Evolutionary conservation across 2,329 filamentous ascomycete genomes (phyloP).

Genomic region (Sclerotinia minor): DNA sequence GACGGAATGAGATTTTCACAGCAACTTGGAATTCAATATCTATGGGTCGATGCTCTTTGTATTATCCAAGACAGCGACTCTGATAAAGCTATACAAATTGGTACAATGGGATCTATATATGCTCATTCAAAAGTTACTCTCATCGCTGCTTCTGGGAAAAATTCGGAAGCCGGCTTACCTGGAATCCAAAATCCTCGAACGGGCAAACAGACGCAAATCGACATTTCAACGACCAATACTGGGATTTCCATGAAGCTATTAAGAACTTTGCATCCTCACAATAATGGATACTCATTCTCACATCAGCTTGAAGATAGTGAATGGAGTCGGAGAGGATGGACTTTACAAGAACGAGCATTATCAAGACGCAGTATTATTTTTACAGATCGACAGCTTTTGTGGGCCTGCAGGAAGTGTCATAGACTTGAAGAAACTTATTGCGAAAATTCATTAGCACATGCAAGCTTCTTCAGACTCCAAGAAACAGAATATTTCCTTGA

Average conservation of each 20-base stretch:
- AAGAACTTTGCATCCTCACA: background rate
- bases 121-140: conserved; percentile 21
- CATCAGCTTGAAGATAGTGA: background rate
- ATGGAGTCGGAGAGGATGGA: conserved; percentile 31
- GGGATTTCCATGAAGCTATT: background rate
- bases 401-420: conserved; percentile 33
- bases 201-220: background rate
- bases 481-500: conserved; percentile 3
- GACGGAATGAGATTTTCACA: conserved; percentile 26
- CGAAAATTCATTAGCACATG: conserved; percentile 5
- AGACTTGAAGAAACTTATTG: conserved; percentile 13
- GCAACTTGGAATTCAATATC: conserved; percentile 23
- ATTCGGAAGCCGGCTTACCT: background rate
- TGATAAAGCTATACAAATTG: conserved; percentile 24
- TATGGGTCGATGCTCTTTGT: conserved; percentile 31
- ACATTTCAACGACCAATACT: background rate
- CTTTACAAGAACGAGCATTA: conserved; percentile 34
- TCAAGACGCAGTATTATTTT: conserved; percentile 33
- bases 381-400: conserved; percentile 30
- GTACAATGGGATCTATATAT: conserved; percentile 27
- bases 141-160: conserved; percentile 19
- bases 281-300: conserved; percentile 1
- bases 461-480: conserved; percentile 1
- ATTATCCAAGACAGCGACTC: conserved; percentile 28
- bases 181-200: background rate